Percentiles rank a stretch among this genome's conserved stretches.
phyloP scores from a whole-genome alignment of 2,329 filamentous ascomycete species.

The Fusarium acutatum region DNA sequence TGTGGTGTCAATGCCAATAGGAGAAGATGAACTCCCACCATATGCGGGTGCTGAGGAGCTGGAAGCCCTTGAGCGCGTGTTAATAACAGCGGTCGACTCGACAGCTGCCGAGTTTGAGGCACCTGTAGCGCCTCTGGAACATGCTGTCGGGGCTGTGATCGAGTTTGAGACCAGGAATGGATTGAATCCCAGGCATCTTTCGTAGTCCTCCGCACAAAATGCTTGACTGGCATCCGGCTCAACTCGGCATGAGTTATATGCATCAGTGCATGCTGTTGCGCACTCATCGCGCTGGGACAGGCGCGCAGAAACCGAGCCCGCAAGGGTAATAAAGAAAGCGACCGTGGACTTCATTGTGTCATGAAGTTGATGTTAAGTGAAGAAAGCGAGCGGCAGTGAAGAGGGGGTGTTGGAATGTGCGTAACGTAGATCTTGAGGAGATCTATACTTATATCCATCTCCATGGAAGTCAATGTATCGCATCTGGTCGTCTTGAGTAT shows the following conservation, averaged over 20 bases:
- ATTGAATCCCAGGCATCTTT: not conserved
- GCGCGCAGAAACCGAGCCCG: not conserved
- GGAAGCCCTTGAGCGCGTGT: not conserved
- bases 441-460: not conserved
- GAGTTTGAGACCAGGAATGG: not conserved
- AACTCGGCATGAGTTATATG: not conserved
- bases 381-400: not conserved
- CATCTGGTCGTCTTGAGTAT: not conserved
- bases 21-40: not conserved
- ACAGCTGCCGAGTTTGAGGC: not conserved
- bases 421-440: too few relatives aligned
- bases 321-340: not conserved
- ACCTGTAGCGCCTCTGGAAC: not conserved
- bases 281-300: not conserved
- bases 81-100: not conserved
- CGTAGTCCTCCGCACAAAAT: not conserved
- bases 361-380: not conserved
- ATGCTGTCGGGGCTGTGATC: not conserved
- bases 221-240: not conserved
- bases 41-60: not conserved
- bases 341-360: not conserved
- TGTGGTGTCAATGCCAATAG: not conserved
- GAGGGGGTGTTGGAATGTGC: not conserved
- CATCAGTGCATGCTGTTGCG: not conserved
- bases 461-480: fast-evolving